These are phyloP conservation scores for Carex arenaria DNA, from an alignment of 202 grass and related monocot genomes.

Conservation along the genomic window DNA sequence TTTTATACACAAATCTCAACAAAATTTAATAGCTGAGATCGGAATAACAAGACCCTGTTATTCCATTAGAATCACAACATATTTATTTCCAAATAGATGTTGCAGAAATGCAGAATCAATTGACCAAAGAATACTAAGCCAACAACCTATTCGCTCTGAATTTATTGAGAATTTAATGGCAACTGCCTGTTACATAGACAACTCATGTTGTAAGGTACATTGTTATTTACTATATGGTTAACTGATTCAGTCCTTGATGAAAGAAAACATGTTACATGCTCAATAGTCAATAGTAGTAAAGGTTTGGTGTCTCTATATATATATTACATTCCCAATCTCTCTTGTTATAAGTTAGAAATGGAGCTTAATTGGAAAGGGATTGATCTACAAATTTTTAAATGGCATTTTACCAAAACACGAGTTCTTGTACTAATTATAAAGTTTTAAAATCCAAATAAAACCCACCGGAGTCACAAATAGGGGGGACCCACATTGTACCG, in stretches of 20 bases:
- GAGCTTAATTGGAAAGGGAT: not conserved
- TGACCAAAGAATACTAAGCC: too few relatives aligned
- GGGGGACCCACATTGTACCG: too few relatives aligned
- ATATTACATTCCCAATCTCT: not conserved
- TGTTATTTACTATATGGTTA: not conserved
- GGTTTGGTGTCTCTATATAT: not conserved
- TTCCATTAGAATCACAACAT: too few relatives aligned
- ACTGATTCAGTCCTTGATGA: not conserved
- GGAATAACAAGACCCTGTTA: too few relatives aligned
- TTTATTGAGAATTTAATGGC: not conserved
- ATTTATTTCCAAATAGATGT: too few relatives aligned
- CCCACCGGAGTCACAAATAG: too few relatives aligned
- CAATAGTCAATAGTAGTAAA: not conserved
- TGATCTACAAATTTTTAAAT: not conserved
- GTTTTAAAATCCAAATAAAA: not conserved
- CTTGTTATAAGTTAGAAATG: not conserved
- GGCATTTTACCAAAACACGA: not conserved
- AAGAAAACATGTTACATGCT: conserved; percentile 1
- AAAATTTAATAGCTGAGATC: too few relatives aligned
- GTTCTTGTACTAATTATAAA: not conserved
- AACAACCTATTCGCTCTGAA: not conserved
- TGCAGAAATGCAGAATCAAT: too few relatives aligned
- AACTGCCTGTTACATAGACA: not conserved
- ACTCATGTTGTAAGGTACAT: not conserved
- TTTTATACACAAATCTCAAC: too few relatives aligned